Base-by-base conservation (phyloP, 495 filamentous ascomycete genomes). In the Aspergillus olivimuriae region DNA sequence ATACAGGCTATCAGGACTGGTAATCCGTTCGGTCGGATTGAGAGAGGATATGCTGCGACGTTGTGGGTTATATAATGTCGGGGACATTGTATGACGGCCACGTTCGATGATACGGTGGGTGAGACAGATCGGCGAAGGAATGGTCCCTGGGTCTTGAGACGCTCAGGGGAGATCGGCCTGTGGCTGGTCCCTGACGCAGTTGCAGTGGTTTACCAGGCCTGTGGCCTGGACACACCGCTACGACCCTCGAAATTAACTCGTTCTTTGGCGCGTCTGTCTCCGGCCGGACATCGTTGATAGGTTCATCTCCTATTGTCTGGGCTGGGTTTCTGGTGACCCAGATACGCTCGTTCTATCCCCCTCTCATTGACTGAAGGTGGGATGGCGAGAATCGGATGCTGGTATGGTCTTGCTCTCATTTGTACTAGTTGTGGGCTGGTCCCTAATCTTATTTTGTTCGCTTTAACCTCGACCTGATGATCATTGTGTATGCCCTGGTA, bases 281-380 rank as follows among this genome's bases (percentile, higher is more conserved):
- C 6, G 39, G 30, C 15, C 41, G 46, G 44, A 15, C 22, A 57
- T 46, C 40, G 11, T 38, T 21, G 52, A 58, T 70, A 73, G 73
- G 69, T 33, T 70, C 70, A 73, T 70, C 70, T 60, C 67, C 72
- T 74, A 74, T 63, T 44, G 55, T 68, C 62, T 59, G 58, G 69
- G 65, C 66, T 69, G 66, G 61, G 38, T 52, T 55, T 52, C 34
- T 18, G 12, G 18, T 16, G 64, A 60, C 63, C 58, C 58, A 59
- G 57, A 62, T 63, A 60, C 48, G 64, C 69, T 56, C 48, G 51
- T 28, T n/a, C 37, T 33, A 47, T 54, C 48, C 39, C 43, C 56
- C 22, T 47, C 18, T 47, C 51, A 49, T 51, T 42, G 55, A 40
- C 32, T 49, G 46, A 40, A 33, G 39, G 17, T 37, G 50, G 48